phyloP scores from a whole-genome alignment of 768 basidiomycete genomes.

The Kwoniella bestiolae region DNA sequence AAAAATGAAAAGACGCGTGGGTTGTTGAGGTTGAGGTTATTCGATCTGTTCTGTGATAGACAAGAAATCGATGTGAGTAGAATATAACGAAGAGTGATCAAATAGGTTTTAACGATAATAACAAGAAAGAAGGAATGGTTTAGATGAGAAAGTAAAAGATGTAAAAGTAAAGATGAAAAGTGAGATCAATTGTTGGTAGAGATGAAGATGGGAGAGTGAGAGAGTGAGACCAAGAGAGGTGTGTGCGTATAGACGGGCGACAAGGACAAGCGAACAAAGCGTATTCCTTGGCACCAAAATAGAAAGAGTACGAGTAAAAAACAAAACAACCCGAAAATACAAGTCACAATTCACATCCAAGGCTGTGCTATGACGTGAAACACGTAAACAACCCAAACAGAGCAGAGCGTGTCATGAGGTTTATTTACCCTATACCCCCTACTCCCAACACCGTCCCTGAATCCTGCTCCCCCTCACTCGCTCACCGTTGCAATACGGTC shows the following conservation, averaged over 20 bases:
- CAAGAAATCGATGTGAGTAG: neutral
- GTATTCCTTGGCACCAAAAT: slow-evolving; percentile 6
- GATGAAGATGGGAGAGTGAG: neutral
- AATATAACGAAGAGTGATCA: too few species aligned
- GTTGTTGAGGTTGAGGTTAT: neutral
- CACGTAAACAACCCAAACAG: slow-evolving; percentile 8
- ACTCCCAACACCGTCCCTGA: neutral
- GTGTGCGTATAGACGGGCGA: neutral
- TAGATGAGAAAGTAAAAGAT: neutral
- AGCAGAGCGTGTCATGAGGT: neutral
- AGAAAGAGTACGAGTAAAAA: too few species aligned
- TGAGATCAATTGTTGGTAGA: neutral
- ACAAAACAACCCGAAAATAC: too few species aligned
- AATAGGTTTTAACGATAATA: neutral
- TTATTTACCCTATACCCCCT: neutral
- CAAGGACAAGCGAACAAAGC: slow-evolving; percentile 2
- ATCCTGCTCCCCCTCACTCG: too few species aligned
- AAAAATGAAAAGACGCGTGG: neutral
- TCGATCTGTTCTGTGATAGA: neutral
- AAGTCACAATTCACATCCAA: neutral
- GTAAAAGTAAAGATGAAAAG: neutral
- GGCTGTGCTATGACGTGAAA: slow-evolving; percentile 22
- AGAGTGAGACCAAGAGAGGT: neutral
- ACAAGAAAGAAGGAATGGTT: neutral
- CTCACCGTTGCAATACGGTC: slow-evolving; percentile 6